Base-by-base conservation (phyloP, 371 early-diverging fungal genomes). In the Apophysomyces elegans region DNA sequence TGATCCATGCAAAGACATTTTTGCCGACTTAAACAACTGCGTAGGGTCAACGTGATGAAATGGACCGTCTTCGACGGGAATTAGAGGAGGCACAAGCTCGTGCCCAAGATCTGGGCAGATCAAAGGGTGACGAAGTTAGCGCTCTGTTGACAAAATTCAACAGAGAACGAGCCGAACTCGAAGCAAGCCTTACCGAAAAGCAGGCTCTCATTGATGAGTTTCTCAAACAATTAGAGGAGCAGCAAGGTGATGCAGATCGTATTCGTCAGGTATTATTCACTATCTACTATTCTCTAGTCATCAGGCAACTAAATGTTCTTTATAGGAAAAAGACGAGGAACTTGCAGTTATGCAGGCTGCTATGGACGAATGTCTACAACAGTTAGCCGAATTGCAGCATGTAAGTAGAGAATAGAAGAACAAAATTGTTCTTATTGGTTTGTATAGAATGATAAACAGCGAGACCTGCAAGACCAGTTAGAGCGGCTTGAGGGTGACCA, bases 291-390 rank as follows among this genome's bases (percentile, higher is more conserved):
- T 61, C 37, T 8, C 32, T 13, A 2, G 16, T 14, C 13, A 63
- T 32, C n/a, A n/a, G 39, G 14, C 12, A 39, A 32, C 2, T 43
- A 18, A 5, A 41, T 8, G 8, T 37, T 45, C 1, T 11, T 63
- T 63, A 7, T 70, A 76, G 70, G 79, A 81, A 71, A 95, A 94
- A 75, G 95, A 96, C 65, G 96, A 96, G 64, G 98, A 98, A 64
- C 85, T 93, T 60, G 87, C 90, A 5, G 92, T 96, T 1, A 80
- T 96, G 36, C 95, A 96, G 78, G 91, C 93, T n/a, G 95, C 94
- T 38, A 87, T 98, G 87, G 98, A 97, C 77, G 96, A 98, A 81
- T 93, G 95, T 59, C 81, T 98, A 62, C 66, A 90, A 37, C 94
- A 95, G 63, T 79, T 98, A 67, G 88, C 92, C 14, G 86, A 91